Base-by-base conservation (phyloP, 2,329 filamentous ascomycete genomes). In the Thelonectria olida region DNA sequence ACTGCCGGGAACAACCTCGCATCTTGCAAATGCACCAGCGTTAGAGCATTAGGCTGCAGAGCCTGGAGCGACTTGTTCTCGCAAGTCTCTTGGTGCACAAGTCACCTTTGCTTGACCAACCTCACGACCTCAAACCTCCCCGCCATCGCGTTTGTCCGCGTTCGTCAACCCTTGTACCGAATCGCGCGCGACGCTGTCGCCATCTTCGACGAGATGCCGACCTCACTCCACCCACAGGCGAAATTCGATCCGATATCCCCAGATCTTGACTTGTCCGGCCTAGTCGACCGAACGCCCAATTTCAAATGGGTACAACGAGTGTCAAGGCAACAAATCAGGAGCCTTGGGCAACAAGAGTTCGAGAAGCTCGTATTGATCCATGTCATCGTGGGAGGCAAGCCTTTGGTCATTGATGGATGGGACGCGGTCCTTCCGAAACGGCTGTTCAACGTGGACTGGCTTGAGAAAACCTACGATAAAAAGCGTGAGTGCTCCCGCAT, bases 181-280 rank as follows among this genome's bases (percentile, higher is more conserved):
- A 34, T 27, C 20, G 20, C 22, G 15, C 44, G 51, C 50, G 58
- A 55, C 54, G 49, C 28, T 13, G 34, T 15, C 38, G 22, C 9
- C 17, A 55, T 52, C 28, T 31, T 17, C 54, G 58, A 62, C 71
- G 84, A 72, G 25, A 97, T 97, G 93, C 91, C 92, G 55, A 80
- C 83, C 15, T 84, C 90, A 13, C 82, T 90, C 60, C 89, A 94
- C 70, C 92, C 92, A 1, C 90, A 93, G 73, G 93, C 93, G 15
- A 92, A 93, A 52, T 98, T 98, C 76, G 93, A 97, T 76, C 94
- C 95, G 1, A 92, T 98, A 47, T 87, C 93, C 0, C 94, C 94
- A 0, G 88, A 95, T 72, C 87, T 98, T 58, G 90, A 98, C 73
- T 82, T 98, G 15, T 81, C 87, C 38, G 79, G 81, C 1, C 82